Evolutionary conservation across 306 rosid species (phyloP).

Genomic region (Arachis stenosperma): DNA sequence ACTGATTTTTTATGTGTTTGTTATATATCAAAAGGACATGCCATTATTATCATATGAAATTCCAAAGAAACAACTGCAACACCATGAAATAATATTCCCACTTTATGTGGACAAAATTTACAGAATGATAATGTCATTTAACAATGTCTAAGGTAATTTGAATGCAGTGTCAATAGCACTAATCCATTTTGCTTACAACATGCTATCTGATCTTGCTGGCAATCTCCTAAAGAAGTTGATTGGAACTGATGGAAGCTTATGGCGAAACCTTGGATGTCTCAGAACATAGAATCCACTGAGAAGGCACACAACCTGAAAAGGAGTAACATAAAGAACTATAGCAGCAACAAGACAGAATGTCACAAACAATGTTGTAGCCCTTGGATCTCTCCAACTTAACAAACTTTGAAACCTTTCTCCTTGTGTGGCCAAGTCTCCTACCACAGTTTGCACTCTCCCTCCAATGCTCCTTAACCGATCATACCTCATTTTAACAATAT

Average conservation of each 20-base stretch:
- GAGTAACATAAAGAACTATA: slow-evolving; percentile 76
- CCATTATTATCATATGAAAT: no score
- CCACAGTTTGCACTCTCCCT: slow-evolving; percentile 85
- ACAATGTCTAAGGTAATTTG: slow-evolving; percentile 6
- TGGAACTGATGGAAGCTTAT: slow-evolving; percentile 74
- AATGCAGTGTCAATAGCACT: not conserved
- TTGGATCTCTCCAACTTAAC: slow-evolving; percentile 93
- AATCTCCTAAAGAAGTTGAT: slow-evolving; percentile 83
- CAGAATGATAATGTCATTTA: not conserved
- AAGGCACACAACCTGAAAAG: slow-evolving; percentile 74
- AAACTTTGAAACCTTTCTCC: slow-evolving; percentile 85
- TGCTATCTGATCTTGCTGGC: slow-evolving; percentile 90
- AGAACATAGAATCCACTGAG: slow-evolving; percentile 64
- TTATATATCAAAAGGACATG: no score
- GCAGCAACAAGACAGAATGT: slow-evolving; percentile 74
- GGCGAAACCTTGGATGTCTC: slow-evolving; percentile 84
- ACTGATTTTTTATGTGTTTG: no score
- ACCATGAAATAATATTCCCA: slow-evolving; percentile 26
- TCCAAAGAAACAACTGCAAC: not conserved
- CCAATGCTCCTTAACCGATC: slow-evolving; percentile 82
- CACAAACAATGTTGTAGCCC: slow-evolving; percentile 74
- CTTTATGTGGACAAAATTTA: slow-evolving; percentile 17
- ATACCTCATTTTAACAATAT: slow-evolving; percentile 75
- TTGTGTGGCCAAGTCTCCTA: slow-evolving; percentile 90
- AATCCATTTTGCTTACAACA: slow-evolving; percentile 48